Percentiles rank a stretch among this genome's conserved stretches.
These are phyloP conservation scores for Cavenderia fasciculata DNA, from an alignment of 78 protist genomes.

Conservation along the genomic window DNA sequence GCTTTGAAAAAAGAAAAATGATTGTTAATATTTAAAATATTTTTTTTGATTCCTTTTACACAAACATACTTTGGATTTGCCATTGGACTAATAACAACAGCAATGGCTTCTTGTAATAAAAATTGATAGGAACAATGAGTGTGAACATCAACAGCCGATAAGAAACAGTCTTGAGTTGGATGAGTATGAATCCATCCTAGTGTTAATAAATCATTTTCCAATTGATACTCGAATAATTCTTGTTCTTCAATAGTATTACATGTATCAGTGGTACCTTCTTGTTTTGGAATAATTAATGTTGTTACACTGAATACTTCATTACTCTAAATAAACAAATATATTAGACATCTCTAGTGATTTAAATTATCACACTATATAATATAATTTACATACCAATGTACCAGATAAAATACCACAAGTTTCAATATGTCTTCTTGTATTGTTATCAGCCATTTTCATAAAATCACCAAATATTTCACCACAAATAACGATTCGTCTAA, in stretches of 20 bases:
- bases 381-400: conserved; percentile 10
- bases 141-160: conserved; percentile 87
- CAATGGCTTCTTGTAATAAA: conserved; percentile 84
- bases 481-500: conserved; percentile 28
- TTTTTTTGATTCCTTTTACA: background rate
- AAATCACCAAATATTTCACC: conserved; percentile 48
- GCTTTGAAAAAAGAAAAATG: background rate
- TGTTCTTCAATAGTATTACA: conserved; percentile 83
- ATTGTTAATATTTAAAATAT: background rate
- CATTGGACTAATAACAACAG: conserved; percentile 79
- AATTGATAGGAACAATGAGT: conserved; percentile 86
- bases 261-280: conserved; percentile 84
- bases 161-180: conserved; percentile 85
- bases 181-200: conserved; percentile 92
- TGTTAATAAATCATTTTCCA: conserved; percentile 73
- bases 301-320: conserved; percentile 74
- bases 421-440: conserved; percentile 71
- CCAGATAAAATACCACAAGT: conserved; percentile 85
- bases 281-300: conserved; percentile 81
- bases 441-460: conserved; percentile 51
- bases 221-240: conserved; percentile 68
- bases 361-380: background rate
- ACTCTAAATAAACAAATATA: too few species aligned
- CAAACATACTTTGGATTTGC: conserved; percentile 66
- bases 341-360: background rate